Percentiles rank a stretch among this genome's conserved stretches.
These are phyloP conservation scores for Elongisporangium prolatum DNA, from an alignment of 352 stramenopile species.

Conservation along the genomic window DNA sequence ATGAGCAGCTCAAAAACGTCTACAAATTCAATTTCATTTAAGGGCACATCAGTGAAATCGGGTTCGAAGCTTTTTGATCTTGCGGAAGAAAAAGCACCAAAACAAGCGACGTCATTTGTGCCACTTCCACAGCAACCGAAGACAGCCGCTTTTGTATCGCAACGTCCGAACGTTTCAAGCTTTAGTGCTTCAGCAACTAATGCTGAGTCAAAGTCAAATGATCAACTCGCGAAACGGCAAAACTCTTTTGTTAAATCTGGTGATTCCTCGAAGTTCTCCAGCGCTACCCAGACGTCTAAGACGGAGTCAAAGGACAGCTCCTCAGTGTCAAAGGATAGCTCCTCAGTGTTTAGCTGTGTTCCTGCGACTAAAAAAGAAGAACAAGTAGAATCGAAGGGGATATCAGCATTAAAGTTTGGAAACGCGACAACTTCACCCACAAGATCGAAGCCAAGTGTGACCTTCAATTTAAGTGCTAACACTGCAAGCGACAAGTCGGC, in stretches of 20 bases:
- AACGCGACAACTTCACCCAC: not conserved
- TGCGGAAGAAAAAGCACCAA: constrained; percentile 50
- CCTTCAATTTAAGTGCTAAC: constrained; percentile 3
- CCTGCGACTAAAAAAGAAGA: constrained; percentile 6
- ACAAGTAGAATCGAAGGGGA: constrained; percentile 2
- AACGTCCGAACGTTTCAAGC: constrained; percentile 29
- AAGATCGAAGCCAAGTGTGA: constrained; percentile 9
- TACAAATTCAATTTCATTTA: constrained; percentile 45
- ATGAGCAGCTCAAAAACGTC: constrained; percentile 44
- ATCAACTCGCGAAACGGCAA: not conserved
- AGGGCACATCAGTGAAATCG: constrained; percentile 45
- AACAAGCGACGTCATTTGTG: constrained; percentile 48
- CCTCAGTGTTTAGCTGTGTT: not conserved
- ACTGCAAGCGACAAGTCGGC: constrained; percentile 1
- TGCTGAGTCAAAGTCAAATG: not conserved
- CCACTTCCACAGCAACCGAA: constrained; percentile 37
- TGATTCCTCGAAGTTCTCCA: constrained; percentile 4
- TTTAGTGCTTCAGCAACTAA: constrained; percentile 5
- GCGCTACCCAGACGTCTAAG: not conserved
- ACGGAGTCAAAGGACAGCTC: not conserved
- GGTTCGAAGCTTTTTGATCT: constrained; percentile 56
- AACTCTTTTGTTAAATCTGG: constrained; percentile 1
- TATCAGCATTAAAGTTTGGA: not conserved
- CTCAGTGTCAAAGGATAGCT: not conserved
- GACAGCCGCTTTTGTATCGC: constrained; percentile 31